A percentile compares a stretch with the other conserved stretches of the same genome.
These are phyloP conservation scores for Cordyceps cicadae DNA, from an alignment of 2,329 filamentous ascomycete genomes.

Conservation along the genomic window DNA sequence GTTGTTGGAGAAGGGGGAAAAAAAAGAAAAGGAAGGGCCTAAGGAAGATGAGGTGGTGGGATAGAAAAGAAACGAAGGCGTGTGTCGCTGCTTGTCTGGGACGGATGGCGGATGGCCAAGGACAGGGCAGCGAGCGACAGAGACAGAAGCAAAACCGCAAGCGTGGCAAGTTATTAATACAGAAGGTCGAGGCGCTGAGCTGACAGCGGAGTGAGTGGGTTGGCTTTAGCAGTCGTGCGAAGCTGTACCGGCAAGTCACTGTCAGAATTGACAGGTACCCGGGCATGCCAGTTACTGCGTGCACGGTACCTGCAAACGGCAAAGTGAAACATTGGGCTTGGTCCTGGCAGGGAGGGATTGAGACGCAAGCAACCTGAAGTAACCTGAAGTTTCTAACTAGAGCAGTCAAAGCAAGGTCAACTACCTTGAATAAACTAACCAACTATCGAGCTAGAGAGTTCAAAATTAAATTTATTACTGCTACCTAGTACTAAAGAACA, in stretches of 20 bases:
- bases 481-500: background rate
- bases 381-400: too few species aligned
- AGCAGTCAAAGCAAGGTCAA: background rate
- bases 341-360: background rate
- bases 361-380: background rate
- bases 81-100: background rate
- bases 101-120: too few species aligned
- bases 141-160: slow-evolving; percentile 6
- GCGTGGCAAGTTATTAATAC: slow-evolving; percentile 9
- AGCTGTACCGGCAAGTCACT: background rate
- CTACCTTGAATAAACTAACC: background rate
- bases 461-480: background rate
- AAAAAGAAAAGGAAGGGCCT: background rate
- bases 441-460: background rate
- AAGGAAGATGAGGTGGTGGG: background rate
- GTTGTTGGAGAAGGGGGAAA: background rate
- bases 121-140: background rate
- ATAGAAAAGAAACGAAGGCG: slow-evolving; percentile 7
- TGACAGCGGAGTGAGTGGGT: background rate
- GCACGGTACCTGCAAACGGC: background rate
- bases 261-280: background rate
- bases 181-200: background rate
- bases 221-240: background rate
- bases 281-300: background rate
- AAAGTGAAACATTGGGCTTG: background rate